A percentile compares a stretch with the other conserved stretches of the same genome.
These are phyloP conservation scores for Trametes sp. DNA, from an alignment of 1,284 basidiomycete species.

Conservation along the genomic window DNA sequence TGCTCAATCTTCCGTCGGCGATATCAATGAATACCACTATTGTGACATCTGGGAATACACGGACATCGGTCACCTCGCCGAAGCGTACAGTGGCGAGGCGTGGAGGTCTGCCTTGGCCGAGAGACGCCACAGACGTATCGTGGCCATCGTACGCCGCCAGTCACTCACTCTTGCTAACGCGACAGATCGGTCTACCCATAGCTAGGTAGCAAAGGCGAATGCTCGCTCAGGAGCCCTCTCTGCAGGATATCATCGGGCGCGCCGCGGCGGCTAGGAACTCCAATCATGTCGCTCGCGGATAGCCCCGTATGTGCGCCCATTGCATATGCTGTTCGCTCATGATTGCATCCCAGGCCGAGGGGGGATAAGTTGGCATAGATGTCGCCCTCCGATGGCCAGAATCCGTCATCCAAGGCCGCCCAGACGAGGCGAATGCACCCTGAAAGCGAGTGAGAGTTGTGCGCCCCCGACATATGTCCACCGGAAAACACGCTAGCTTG, in stretches of 20 bases:
- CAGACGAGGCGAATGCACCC: conserved; percentile 25
- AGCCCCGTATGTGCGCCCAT: conserved; percentile 23
- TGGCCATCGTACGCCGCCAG: background rate
- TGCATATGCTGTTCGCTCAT: conserved; percentile 14
- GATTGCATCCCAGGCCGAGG: conserved; percentile 9
- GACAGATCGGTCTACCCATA: too few species aligned
- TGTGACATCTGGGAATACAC: background rate
- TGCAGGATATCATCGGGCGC: background rate
- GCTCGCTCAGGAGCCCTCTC: background rate
- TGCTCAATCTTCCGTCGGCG: background rate
- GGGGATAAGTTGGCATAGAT: conserved; percentile 29
- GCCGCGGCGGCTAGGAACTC: background rate
- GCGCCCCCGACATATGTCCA: conserved; percentile 32
- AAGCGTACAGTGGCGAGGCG: background rate
- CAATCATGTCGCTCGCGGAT: background rate
- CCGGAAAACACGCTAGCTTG: conserved; percentile 8
- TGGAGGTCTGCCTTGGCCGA: background rate
- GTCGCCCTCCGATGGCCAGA: conserved; percentile 7
- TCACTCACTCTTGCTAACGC: background rate
- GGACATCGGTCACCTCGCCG: background rate
- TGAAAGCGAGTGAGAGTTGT: conserved; percentile 21
- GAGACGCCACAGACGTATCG: background rate
- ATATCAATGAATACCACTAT: background rate
- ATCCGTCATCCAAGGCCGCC: conserved; percentile 5
- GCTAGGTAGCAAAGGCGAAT: background rate